Evolutionary conservation across 1,284 basidiomycete species (phyloP), one percentile per base, ranked within the genome.

Genomic region (Moesziomyces parantarcticus): DNA sequence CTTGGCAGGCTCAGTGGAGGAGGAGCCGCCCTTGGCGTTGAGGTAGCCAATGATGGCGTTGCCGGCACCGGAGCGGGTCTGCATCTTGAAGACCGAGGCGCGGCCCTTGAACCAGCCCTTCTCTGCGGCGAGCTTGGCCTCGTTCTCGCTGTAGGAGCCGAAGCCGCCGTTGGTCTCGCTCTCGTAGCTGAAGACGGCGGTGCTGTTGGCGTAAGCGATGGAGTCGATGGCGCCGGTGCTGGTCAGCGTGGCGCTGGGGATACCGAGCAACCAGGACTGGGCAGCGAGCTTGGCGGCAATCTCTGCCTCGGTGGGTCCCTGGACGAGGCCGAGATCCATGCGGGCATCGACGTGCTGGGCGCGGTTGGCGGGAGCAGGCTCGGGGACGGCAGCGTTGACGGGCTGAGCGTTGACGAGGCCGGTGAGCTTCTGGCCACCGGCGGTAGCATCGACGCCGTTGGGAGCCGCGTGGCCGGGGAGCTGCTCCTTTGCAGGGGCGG

Each of bases 41-140:
- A 83, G 63, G 65, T 80, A 83, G 52, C 82, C 82, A 13, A 76
- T 67, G 58, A 83, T 77, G 54, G 81, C 79, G 51, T 57, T 75
- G 43, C 74, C 81, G 22, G 82, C 99, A 41, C 96, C 97, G 4
- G 94, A 57, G 29, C 81, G 78, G 42, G 81, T 80, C 76, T 83
- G 82, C 79, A 83, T 79, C 59, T 73, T 59, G 59, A 78, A 77
- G 53, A 83, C 82, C 50, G 71, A 63, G 48, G 80, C 69, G 10
- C 72, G 67, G 22, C 75, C 72, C 20, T 62, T 56, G 56, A 62
- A 67, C 69, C 63, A 71, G 32, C 74, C 73, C 48, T 73, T 54
- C 34, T 49, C 34, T 18, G 53, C 48, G 23, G 76, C 76, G 3
- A 62, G 56, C 29, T 58, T 29, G 18, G 78, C 77, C 57, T 78